phyloP scores from a whole-genome alignment of 768 basidiomycete species.

The Hydnomerulius pinastri region DNA sequence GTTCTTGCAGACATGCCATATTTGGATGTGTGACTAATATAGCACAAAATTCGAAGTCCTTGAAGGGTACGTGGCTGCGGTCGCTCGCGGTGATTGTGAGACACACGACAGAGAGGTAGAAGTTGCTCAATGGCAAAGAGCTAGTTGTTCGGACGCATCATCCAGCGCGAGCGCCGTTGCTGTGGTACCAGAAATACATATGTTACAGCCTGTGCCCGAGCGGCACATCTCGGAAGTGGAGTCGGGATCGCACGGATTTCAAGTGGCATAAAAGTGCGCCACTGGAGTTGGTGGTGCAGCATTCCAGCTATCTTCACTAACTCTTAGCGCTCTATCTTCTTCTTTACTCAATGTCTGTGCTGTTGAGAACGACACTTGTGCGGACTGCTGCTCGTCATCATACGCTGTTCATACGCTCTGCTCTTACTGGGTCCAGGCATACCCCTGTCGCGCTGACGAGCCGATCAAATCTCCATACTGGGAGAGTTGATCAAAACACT shows the following conservation, averaged over 20 bases:
- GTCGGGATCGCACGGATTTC: slow-evolving; percentile 27
- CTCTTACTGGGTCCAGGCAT: slow-evolving; percentile 4
- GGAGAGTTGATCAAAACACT: slow-evolving; percentile 20
- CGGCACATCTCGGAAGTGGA: slow-evolving; percentile 13
- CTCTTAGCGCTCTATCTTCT: not conserved
- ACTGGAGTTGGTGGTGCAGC: not conserved
- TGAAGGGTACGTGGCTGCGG: no score
- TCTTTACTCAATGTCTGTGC: slow-evolving; percentile 2
- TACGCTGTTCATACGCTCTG: slow-evolving; percentile 10
- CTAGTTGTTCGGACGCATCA: not conserved
- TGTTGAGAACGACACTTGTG: slow-evolving; percentile 4
- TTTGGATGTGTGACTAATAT: slow-evolving; percentile 7
- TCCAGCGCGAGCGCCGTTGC: not conserved
- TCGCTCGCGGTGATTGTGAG: no score
- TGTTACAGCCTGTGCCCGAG: not conserved
- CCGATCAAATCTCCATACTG: slow-evolving; percentile 26
- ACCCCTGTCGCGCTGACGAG: slow-evolving; percentile 8
- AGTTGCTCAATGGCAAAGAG: not conserved
- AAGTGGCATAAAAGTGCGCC: slow-evolving; percentile 21
- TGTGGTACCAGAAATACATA: not conserved
- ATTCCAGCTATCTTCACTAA: not conserved
- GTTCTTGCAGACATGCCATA: slow-evolving; percentile 11
- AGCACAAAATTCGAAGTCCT: no score
- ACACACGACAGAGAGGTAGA: no score
- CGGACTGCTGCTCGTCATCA: slow-evolving; percentile 10